These are phyloP conservation scores for Colletotrichum phormii DNA, from an alignment of 2,329 filamentous ascomycete species.

Conservation along the genomic window DNA sequence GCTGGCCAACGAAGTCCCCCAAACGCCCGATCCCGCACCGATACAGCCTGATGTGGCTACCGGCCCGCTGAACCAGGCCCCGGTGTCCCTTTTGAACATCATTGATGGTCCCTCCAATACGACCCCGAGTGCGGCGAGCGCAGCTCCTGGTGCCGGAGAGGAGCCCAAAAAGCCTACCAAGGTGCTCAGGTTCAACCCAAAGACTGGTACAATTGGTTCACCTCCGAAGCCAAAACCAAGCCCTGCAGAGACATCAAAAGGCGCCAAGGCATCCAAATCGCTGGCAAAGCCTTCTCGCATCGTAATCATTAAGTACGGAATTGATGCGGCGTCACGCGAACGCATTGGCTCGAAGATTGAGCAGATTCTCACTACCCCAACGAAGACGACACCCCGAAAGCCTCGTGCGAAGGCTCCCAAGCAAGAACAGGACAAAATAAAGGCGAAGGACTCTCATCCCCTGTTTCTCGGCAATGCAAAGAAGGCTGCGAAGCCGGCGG, in stretches of 20 bases:
- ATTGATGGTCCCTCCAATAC: neutral
- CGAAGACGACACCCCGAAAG: slow-evolving; percentile 43
- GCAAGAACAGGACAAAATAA: slow-evolving; percentile 40
- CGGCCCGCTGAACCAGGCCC: neutral
- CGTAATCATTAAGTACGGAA: slow-evolving; percentile 21
- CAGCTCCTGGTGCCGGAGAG: neutral
- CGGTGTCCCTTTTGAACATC: neutral
- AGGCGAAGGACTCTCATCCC: slow-evolving; percentile 52
- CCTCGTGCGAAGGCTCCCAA: slow-evolving; percentile 41
- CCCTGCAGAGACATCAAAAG: slow-evolving; percentile 36
- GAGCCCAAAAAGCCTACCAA: slow-evolving; percentile 42
- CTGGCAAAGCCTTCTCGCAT: slow-evolving; percentile 19
- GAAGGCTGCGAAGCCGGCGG: slow-evolving; percentile 39
- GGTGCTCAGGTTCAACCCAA: slow-evolving; percentile 67
- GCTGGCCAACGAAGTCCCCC: slow-evolving; percentile 7
- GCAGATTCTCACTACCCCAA: slow-evolving; percentile 62
- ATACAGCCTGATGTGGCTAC: neutral
- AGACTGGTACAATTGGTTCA: slow-evolving; percentile 72
- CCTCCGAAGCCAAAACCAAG: slow-evolving; percentile 65
- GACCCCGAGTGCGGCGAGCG: neutral
- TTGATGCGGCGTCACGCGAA: slow-evolving; percentile 55
- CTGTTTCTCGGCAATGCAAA: slow-evolving; percentile 51
- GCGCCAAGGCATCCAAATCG: slow-evolving; percentile 13
- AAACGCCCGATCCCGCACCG: neutral
- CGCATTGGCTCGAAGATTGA: slow-evolving; percentile 71